Percentiles rank a stretch among this genome's conserved stretches.
These are phyloP conservation scores for Annona cherimola DNA, from an alignment of 164 flowering plant genomes.

Conservation along the genomic window DNA sequence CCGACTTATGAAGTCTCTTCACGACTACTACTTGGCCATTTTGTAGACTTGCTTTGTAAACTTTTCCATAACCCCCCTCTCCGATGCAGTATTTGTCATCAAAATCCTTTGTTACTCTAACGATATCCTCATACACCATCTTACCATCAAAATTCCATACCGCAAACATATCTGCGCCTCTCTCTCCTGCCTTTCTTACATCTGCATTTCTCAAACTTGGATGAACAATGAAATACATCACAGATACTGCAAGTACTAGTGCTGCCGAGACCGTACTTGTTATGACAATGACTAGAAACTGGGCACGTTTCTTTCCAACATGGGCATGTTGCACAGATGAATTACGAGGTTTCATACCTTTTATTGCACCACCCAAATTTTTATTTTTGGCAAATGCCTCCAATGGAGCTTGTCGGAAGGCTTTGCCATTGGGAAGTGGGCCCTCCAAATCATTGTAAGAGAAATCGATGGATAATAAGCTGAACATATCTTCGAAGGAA, in stretches of 20 bases:
- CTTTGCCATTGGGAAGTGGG: not conserved
- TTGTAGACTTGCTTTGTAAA: constrained; percentile 11
- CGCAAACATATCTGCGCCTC: constrained; percentile 1
- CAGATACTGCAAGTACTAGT: not conserved
- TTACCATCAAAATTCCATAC: constrained; percentile 15
- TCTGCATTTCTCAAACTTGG: not conserved
- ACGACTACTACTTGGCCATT: constrained; percentile 20
- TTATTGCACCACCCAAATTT: constrained; percentile 35
- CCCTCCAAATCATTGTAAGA: constrained; percentile 3
- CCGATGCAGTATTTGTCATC: constrained; percentile 16
- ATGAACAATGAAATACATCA: not conserved
- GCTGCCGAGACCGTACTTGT: not conserved
- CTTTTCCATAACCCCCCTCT: constrained; percentile 11
- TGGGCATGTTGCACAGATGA: not conserved
- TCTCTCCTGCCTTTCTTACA: not conserved
- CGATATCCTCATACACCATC: constrained; percentile 10
- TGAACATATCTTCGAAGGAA: not conserved
- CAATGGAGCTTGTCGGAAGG: constrained; percentile 14
- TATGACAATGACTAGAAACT: not conserved
- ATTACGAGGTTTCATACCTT: constrained; percentile 28
- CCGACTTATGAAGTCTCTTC: constrained; percentile 23
- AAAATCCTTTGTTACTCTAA: constrained; percentile 15
- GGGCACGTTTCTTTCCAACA: not conserved
- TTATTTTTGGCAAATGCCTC: constrained; percentile 14
- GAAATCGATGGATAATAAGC: constrained; percentile 8